Percentiles rank a stretch among this genome's conserved stretches.
Evolutionary conservation across 768 basidiomycete species (phyloP).

Genomic region (Mycena filopes): DNA sequence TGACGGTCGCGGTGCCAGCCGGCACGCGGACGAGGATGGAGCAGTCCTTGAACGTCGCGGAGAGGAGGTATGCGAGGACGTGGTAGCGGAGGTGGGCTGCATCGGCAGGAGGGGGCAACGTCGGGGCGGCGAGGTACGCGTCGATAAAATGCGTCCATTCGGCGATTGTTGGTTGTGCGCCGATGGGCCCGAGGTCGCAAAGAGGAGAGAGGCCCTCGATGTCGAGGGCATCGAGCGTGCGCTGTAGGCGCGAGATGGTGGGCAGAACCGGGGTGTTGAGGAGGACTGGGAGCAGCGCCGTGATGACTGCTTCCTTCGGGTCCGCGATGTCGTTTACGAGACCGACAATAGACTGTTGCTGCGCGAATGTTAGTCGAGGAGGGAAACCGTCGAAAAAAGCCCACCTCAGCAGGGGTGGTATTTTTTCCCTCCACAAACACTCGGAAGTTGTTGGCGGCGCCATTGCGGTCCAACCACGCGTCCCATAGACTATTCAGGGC

Average conservation of each 20-base stretch:
- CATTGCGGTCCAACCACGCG: conserved; percentile 73
- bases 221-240: conserved; percentile 82
- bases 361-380: not conserved
- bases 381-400: not conserved
- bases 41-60: conserved; percentile 97
- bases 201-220: conserved; percentile 80
- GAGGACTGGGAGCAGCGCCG: conserved; percentile 59
- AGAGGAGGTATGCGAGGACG: conserved; percentile 81
- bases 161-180: conserved; percentile 62
- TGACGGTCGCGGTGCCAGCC: conserved; percentile 63
- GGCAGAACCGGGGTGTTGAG: conserved; percentile 62
- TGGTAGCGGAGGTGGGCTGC: conserved; percentile 65
- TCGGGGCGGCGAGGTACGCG: conserved; percentile 49
- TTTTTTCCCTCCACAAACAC: conserved; percentile 77
- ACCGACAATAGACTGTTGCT: conserved; percentile 36
- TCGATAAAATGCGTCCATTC: conserved; percentile 78
- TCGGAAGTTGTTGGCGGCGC: conserved; percentile 82
- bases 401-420: conserved; percentile 68
- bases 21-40: conserved; percentile 59
- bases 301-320: conserved; percentile 63
- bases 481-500: conserved; percentile 79
- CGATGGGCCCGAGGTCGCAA: conserved; percentile 46
- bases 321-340: conserved; percentile 39
- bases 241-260: conserved; percentile 71
- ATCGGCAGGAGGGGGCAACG: conserved; percentile 14